Evolutionary conservation across 441 rosid species (phyloP).

Genomic region (Bruguiera hainesii): DNA sequence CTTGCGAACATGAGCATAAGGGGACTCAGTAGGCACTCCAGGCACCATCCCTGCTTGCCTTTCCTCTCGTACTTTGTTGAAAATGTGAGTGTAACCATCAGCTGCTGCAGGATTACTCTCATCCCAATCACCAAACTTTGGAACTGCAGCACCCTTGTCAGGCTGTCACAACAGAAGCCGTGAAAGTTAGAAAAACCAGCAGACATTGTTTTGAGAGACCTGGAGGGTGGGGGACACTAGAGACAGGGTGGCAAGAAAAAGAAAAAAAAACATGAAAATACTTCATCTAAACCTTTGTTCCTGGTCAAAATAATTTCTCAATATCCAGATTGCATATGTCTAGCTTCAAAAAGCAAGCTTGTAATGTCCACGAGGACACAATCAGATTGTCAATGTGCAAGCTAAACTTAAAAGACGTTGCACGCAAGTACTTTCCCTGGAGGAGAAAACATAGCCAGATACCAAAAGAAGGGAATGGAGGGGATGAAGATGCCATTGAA

Average conservation of each 20-base stretch:
- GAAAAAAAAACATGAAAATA: not conserved
- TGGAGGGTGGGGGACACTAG: not conserved
- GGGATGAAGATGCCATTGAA: not conserved
- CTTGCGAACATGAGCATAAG: slow-evolving; percentile 24
- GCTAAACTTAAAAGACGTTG: no score
- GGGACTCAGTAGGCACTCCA: slow-evolving; percentile 38
- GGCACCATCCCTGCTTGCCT: slow-evolving; percentile 48
- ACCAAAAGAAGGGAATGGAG: not conserved
- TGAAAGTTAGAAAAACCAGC: not conserved
- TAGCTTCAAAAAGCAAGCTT: slow-evolving; percentile 2
- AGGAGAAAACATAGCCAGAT: not conserved
- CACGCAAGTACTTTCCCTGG: not conserved
- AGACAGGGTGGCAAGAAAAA: not conserved
- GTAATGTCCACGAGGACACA: not conserved
- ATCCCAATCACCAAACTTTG: slow-evolving; percentile 93
- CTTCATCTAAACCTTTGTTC: not conserved
- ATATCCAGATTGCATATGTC: not conserved
- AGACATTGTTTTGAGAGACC: not conserved
- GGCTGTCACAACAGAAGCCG: slow-evolving; percentile 40
- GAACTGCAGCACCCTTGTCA: slow-evolving; percentile 77
- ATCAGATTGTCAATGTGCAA: not conserved
- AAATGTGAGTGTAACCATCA: slow-evolving; percentile 81
- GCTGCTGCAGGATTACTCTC: slow-evolving; percentile 82
- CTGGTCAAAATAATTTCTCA: not conserved
- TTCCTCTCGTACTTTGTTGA: slow-evolving; percentile 82